Percentiles rank a stretch among this genome's conserved stretches.
Evolutionary conservation across 2,329 filamentous ascomycete species (phyloP).

Genomic region (Hymenoscyphus salicellus): DNA sequence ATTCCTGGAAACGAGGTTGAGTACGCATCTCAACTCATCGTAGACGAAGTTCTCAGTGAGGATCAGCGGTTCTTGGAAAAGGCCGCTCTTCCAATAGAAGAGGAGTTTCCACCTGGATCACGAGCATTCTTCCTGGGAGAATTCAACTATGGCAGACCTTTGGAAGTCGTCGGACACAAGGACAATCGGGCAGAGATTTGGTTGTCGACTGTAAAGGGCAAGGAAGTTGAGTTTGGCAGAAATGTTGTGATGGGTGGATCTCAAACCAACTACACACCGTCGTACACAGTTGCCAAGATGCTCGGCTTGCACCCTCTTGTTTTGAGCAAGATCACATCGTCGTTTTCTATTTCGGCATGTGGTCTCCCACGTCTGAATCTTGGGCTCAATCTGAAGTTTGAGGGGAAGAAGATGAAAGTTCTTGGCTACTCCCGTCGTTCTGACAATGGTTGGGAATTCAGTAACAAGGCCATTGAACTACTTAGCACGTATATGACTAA

Average conservation of each 20-base stretch:
- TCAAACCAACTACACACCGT: constrained; percentile 75
- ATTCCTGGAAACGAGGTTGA: constrained; percentile 83
- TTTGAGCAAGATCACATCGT: constrained; percentile 92
- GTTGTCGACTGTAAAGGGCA: constrained; percentile 68
- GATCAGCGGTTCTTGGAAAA: constrained; percentile 92
- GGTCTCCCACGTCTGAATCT: constrained; percentile 77
- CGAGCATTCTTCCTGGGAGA: constrained; percentile 92
- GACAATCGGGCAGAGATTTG: constrained; percentile 74
- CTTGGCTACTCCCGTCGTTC: constrained; percentile 90
- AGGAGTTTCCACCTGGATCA: constrained; percentile 83
- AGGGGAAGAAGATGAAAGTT: constrained; percentile 92
- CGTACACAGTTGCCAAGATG: constrained; percentile 81
- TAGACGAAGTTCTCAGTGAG: constrained; percentile 84
- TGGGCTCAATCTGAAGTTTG: constrained; percentile 94
- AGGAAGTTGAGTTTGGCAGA: constrained; percentile 78
- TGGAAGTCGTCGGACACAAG: constrained; percentile 75
- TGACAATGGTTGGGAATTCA: constrained; percentile 91
- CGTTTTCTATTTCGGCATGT: constrained; percentile 80
- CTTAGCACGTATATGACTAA: constrained; percentile 86
- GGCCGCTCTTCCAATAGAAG: constrained; percentile 79
- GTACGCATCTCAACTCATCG: constrained; percentile 86
- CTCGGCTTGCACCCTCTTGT: constrained; percentile 81
- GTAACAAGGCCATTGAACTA: constrained; percentile 74
- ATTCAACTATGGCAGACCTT: constrained; percentile 83
- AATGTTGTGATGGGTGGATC: constrained; percentile 68